These are phyloP conservation scores for Xylaria grammica DNA, from an alignment of 495 filamentous ascomycete species.

Conservation along the genomic window DNA sequence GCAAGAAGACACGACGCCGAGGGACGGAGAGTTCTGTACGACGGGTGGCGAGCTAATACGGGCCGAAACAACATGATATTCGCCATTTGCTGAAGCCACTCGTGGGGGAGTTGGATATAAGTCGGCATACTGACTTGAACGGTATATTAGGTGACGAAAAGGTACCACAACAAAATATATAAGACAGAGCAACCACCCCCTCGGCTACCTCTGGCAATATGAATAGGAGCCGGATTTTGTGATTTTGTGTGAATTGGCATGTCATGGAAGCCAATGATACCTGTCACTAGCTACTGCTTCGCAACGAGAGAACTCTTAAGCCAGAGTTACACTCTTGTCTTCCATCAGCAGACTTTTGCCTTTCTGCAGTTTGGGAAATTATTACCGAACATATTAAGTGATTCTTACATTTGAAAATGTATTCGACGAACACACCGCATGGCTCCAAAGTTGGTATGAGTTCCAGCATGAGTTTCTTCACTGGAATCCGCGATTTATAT, in stretches of 20 bases:
- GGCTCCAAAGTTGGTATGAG: neutral
- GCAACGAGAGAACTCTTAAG: neutral
- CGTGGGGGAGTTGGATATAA: neutral
- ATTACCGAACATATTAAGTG: neutral
- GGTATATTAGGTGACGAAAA: no score
- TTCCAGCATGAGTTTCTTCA: neutral
- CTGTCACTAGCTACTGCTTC: neutral
- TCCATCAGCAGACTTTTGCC: neutral
- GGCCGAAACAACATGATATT: neutral
- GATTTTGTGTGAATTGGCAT: no score
- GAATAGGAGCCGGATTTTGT: no score
- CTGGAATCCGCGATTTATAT: neutral
- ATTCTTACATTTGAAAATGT: neutral
- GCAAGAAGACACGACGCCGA: neutral
- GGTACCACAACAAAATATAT: no score
- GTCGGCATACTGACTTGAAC: no score
- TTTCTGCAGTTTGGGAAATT: neutral
- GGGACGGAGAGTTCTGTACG: no score
- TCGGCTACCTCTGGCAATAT: no score
- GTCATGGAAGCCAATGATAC: neutral
- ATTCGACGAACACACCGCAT: neutral
- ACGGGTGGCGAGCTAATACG: no score
- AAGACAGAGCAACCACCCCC: no score
- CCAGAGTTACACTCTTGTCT: neutral
- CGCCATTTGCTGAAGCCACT: neutral